Evolutionary conservation across 1,284 basidiomycete species (phyloP), one percentile per base, ranked within the genome.

Genomic region (Sanghuangporus sanghuang): DNA sequence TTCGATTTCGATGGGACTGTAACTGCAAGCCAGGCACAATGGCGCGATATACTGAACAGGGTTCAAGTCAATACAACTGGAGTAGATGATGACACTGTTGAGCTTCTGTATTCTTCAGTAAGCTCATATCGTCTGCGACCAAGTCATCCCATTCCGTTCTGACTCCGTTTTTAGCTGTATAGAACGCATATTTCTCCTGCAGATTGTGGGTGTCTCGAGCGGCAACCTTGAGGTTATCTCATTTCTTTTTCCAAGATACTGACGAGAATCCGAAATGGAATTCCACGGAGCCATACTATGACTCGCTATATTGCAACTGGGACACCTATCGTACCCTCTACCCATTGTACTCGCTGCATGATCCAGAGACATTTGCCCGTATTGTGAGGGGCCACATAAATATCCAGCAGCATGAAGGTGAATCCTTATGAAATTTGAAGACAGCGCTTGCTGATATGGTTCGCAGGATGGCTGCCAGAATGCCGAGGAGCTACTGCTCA

Each of bases 301-400:
- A 89, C 67, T 86, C 85, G 0, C 81, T 86, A 63, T 90, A 87
- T 68, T 89, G 86, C 72, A 88, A 87, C 65, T 87, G 85, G 86
- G 85, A 88, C 66, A 86, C 85, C 0, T 86, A 81, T 69, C 77
- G 85, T 14, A 85, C 84, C 0, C 72, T 86, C 2, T 87, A 80
- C 68, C 81, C 85, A 1, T 74, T 85, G 38, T 81, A 82, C 78
- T 81, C 84, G 0, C 74, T 87, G n/a, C 84, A 86, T 62, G 85
- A 86, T 68, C 84, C 85, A 1, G 75, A 74, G 35, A 80, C 76
- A 9, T 86, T 85, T 68, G 76, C 85, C 0, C 74, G 74, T 18
- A 85, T 86, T 58, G 83, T 86, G 1, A 75, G 84, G 9, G 84
- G 82, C 0, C 81, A 85, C 80, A 82, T 88, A 62, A 81, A 87